A percentile compares a stretch with the other conserved stretches of the same genome.
These are phyloP conservation scores for Myxozyma sirexii DNA, from an alignment of 805 yeast species.

Conservation along the genomic window DNA sequence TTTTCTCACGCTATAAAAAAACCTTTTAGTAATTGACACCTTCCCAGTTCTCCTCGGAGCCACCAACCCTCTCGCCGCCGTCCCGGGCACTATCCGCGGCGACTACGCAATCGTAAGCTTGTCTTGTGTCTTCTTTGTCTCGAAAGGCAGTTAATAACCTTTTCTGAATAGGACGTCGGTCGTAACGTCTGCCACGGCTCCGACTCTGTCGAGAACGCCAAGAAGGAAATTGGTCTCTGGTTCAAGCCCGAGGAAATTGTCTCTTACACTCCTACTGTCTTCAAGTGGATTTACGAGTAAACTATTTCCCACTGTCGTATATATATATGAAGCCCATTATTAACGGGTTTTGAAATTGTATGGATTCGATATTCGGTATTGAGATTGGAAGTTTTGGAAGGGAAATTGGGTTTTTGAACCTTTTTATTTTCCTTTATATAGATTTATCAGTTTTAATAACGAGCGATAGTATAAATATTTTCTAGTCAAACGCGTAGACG, in stretches of 20 bases:
- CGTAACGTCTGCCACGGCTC: constrained; percentile 99
- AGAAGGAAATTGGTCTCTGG: constrained; percentile 96
- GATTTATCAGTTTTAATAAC: no score
- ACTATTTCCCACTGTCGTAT: not conserved
- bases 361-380: no score
- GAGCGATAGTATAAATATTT: no score
- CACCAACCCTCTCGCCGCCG: constrained; percentile 95
- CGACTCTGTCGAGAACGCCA: constrained; percentile 97
- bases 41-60: constrained; percentile 82
- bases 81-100: constrained; percentile 99
- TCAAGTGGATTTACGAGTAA: constrained; percentile 83
- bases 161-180: constrained; percentile 72
- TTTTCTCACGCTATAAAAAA: not conserved
- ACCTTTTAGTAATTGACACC: no score
- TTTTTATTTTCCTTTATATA: no score
- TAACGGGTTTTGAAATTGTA: no score
- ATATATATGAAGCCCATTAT: no score
- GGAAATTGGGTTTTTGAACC: no score
- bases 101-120: constrained; percentile 76
- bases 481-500: no score
- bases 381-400: no score
- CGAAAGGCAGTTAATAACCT: not conserved
- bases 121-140: not conserved
- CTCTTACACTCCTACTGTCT: constrained; percentile 83
- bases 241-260: constrained; percentile 96